Base-by-base conservation (phyloP, 1,284 basidiomycete species). In the Apiotrichum akiyoshidainum region DNA sequence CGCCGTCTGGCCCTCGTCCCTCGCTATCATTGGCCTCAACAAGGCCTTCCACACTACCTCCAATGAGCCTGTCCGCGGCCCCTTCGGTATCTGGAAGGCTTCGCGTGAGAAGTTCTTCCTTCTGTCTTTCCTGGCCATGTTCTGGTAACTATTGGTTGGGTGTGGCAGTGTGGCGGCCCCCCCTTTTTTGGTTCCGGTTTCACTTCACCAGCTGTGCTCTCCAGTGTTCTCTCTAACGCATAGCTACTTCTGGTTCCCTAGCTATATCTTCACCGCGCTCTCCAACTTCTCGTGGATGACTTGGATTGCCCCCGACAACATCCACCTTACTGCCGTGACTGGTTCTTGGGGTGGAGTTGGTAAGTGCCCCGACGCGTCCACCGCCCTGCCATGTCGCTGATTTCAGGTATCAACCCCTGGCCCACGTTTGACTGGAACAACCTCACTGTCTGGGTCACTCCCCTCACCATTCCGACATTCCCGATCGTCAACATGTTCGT, bases 261-360 rank as follows among this genome's bases (percentile, higher is more conserved):
- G 66, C 52, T 74, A 66, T 46, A 61, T 74, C 39, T 72, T 72
- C 51, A 55, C 55, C 33, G 82, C 79, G 17, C 74, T 84, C 9
- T 80, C 80, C 16, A 81, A 79, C 63, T 84, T 83, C 68, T 81
- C 80, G 55, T 84, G 83, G 83, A 79, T 83, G 11, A 82, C 81
- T 58, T 84, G 83, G 83, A 83, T 84, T 63, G 78, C 71, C 47
- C 82, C 82, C 12, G 66, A 58, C 46, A 65, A 62, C 42, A 54
- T 62, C 41, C 53, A 57, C 37, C 57, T 69, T 11, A 54, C 57
- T 21, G 59, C 64, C 13, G 51, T 66, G 46, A 66, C 63, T 42
- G 65, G 67, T 21, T 57, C 55, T n/a, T 33, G 60, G 50, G 59
- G 58, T 4, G 73, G 75, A 22, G 54, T 77, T 2, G 75, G 75